A percentile compares a stretch with the other conserved stretches of the same genome.
These are phyloP conservation scores for Leptographium lundbergii DNA, from an alignment of 2,329 filamentous ascomycete genomes.

Conservation along the genomic window DNA sequence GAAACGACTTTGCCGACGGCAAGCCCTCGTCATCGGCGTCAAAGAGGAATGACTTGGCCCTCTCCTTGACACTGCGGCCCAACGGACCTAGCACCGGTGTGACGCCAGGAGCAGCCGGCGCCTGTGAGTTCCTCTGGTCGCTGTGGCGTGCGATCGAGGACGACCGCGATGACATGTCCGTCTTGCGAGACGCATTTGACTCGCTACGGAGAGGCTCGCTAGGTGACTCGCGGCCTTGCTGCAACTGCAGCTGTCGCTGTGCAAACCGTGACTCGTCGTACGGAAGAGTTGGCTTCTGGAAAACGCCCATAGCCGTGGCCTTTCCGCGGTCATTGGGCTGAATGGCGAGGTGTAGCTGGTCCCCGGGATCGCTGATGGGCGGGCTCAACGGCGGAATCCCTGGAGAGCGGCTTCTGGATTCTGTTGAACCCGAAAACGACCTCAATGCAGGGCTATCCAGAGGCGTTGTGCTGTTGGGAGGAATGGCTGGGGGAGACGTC, in stretches of 20 bases:
- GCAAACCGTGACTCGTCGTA: constrained; percentile 82
- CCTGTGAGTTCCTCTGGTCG: constrained; percentile 8
- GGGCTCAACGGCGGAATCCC: constrained; percentile 47
- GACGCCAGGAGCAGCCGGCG: constrained; percentile 13
- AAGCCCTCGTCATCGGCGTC: constrained; percentile 28
- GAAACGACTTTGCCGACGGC: accelerated
- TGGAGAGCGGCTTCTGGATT: constrained; percentile 20
- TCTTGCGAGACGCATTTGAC: constrained; percentile 27
- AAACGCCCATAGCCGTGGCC: constrained; percentile 54
- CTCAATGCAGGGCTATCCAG: constrained; percentile 14
- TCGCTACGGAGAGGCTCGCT: constrained; percentile 31
- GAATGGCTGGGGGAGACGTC: constrained; percentile 22
- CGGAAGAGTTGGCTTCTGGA: constrained; percentile 57
- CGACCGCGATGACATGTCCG: constrained; percentile 29
- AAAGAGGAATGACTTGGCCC: constrained; percentile 26
- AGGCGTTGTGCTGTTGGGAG: constrained; percentile 14
- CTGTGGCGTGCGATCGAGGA: constrained; percentile 27
- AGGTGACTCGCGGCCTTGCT: constrained; percentile 58
- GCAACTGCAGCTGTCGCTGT: constrained; percentile 69
- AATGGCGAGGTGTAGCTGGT: constrained; percentile 49
- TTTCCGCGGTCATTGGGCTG: constrained; percentile 70
- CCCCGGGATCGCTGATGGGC: constrained; percentile 59
- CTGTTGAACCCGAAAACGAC: constrained; percentile 20
- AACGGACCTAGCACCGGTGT: neutral
- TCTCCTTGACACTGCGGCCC: neutral